Evolutionary conservation across 441 rosid species (phyloP).

Genomic region (Isatis lusitanica): DNA sequence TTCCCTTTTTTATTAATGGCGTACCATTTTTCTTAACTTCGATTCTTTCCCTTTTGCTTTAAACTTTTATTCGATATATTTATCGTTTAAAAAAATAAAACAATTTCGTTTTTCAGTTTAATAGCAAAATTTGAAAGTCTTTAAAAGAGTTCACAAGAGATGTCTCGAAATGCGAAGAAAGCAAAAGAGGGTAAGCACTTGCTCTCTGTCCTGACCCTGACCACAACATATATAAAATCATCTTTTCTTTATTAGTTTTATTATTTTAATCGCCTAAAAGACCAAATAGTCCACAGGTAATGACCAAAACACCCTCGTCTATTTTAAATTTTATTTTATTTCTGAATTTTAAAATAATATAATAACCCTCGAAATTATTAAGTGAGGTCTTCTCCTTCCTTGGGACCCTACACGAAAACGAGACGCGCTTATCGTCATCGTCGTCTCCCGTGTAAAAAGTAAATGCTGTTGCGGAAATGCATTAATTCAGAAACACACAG

Average conservation of each 20-base stretch:
- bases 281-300: not conserved
- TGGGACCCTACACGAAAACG: constrained; percentile 36
- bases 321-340: not conserved
- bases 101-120: not conserved
- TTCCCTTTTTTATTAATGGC: not conserved
- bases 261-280: not conserved
- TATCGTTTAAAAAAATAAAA: not conserved
- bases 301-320: constrained; percentile 29
- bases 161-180: constrained; percentile 38
- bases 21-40: constrained; percentile 13
- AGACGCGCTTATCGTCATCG: constrained; percentile 37
- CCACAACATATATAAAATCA: constrained; percentile 27
- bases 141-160: constrained; percentile 31
- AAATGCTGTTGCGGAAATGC: constrained; percentile 29
- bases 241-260: constrained; percentile 6
- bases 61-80: constrained; percentile 18
- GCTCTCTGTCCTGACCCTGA: constrained; percentile 40
- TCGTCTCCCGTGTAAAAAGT: constrained; percentile 36
- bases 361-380: constrained; percentile 15
- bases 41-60: constrained; percentile 32
- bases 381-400: constrained; percentile 38
- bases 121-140: not conserved
- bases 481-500: constrained; percentile 19
- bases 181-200: constrained; percentile 38
- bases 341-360: not conserved